Base-by-base conservation (phyloP, 73 alveolate genomes). In the Paramecium sonneborni region DNA sequence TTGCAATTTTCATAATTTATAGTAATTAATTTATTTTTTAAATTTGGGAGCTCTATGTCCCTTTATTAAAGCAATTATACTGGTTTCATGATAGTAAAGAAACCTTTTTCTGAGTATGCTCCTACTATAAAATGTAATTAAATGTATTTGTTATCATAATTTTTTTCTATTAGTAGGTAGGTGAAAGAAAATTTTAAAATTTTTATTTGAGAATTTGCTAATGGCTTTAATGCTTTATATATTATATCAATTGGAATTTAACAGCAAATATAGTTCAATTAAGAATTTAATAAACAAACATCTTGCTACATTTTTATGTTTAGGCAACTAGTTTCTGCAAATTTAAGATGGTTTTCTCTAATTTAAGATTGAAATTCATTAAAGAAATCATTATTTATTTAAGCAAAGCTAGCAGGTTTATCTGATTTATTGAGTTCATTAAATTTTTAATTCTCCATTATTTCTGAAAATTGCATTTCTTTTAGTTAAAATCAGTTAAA, bases 341-440 rank as follows among this genome's bases (percentile, higher is more conserved):
- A 62, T 62, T 62, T 62, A 23, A 62, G 34, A 62, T 62, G 84
- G 39, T 62, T 62, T 32, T 62, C 84, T 62, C 84, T 62, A 15
- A 62, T 62, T 62, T 62, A 32, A 23, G 84, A 12, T 62, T 62
- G 20, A 62, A 23, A 62, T 12, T 62, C 84, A 26, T 62, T 30
- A 62, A 62, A 62, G 48, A 62, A 30, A 30, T 62, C 84, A 30
- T 62, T 62, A 30, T 62, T 62, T 10, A 62, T 26, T 62, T 62
- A 62, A 0, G 84, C 84, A 62, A 26, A 62, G 12, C 44, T 30
- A 12, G 84, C 84, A 30, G 84, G 84, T 11, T 62, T 62, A 62
- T 32, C 48, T 32, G 84, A 26, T 30, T 62, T 62, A 62, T 62
- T 62, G 26, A 62, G 15, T 30, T 62, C 84, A 62, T 62, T 62